Evolutionary conservation across 2,329 filamentous ascomycete species (phyloP), one percentile per base, ranked within the genome.

Genomic region (Monilinia polystroma): DNA sequence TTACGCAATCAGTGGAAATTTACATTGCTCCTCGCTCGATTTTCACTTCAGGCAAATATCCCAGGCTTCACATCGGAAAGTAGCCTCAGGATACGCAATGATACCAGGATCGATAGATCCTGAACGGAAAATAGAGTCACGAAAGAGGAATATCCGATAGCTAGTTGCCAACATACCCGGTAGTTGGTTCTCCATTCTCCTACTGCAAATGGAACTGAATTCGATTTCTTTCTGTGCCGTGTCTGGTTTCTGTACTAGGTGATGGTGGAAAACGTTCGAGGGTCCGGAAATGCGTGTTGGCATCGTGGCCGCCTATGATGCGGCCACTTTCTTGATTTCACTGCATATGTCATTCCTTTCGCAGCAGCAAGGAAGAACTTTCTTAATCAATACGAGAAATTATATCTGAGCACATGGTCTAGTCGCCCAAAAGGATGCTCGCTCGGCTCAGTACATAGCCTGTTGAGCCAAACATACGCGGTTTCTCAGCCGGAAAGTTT

Each of bases 41-140:
- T 5, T 18, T 66, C 47, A 7, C 64, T 62, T 26, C 41, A 35
- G 64, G 64, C 47, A 62, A 60, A 47, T 45, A 66, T 54, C 64
- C 56, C 47, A 47, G 45, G 55, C 53, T 66, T 60, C 43, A 53
- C 51, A 26, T 62, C 35, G 23, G 56, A 60, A 10, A 8, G 0
- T 4, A 60, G 43, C 45, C n/a, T n/a, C 29, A 16, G 32, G 32
- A 35, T 35, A 35, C 32, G 32, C 32, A 7, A 35, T 35, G 32
- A 20, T 23, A 18, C 16, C 26, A 45, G 35, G 32, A 55, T 45
- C 12, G 23, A 56, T 66, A 55, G 55, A 66, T 51, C 56, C 52
- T 52, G 12, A 12, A 58, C 41, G 56, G 41, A 47, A 12, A 32
- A 47, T 20, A 29, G 29, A 29, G 29, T 29, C 29, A 29, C 4